A percentile compares a stretch with the other conserved stretches of the same genome.
phyloP scores from a whole-genome alignment of 116 monocot genomes.

The Cymodocea nodosa region DNA sequence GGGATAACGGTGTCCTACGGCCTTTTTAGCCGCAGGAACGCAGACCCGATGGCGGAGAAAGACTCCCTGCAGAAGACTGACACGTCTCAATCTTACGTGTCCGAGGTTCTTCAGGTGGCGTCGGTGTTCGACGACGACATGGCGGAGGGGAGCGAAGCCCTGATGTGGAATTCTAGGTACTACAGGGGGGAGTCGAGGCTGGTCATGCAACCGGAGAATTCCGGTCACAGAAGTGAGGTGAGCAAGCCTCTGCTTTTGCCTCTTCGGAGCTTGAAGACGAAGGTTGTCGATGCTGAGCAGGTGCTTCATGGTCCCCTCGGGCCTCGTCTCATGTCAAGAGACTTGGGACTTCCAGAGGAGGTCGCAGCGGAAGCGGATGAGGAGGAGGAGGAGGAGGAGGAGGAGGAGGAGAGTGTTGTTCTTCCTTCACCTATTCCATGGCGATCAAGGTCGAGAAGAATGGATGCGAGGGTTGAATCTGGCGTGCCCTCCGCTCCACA shows the following conservation, averaged over 20 bases:
- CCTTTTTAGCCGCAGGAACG: slow-evolving; percentile 53
- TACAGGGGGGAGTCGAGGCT: slow-evolving; percentile 24
- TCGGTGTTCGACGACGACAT: slow-evolving; percentile 34
- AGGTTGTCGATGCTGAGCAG: too few species aligned
- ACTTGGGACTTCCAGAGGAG: not conserved
- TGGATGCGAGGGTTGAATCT: slow-evolving; percentile 8
- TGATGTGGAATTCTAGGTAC: slow-evolving; percentile 44
- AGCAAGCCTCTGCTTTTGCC: too few species aligned
- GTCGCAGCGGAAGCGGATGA: not conserved
- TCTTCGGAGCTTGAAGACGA: too few species aligned
- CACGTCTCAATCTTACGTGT: slow-evolving; percentile 18
- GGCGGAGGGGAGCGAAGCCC: slow-evolving; percentile 13
- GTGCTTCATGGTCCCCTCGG: too few species aligned
- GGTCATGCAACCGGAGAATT: slow-evolving; percentile 16
- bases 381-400: not conserved
- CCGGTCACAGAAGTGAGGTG: not conserved
- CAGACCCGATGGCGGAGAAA: slow-evolving; percentile 21
- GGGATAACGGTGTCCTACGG: slow-evolving; percentile 70
- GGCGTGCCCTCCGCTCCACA: not conserved
- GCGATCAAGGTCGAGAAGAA: slow-evolving; percentile 38
- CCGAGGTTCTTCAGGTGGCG: slow-evolving; percentile 37
- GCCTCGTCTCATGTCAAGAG: too few species aligned
- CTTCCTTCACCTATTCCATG: slow-evolving; percentile 59
- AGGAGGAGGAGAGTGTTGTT: slow-evolving; percentile 3
- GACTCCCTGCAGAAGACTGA: slow-evolving; percentile 18